phyloP scores from a whole-genome alignment of 2,329 filamentous ascomycete species.

The Chaetomium globosum region DNA sequence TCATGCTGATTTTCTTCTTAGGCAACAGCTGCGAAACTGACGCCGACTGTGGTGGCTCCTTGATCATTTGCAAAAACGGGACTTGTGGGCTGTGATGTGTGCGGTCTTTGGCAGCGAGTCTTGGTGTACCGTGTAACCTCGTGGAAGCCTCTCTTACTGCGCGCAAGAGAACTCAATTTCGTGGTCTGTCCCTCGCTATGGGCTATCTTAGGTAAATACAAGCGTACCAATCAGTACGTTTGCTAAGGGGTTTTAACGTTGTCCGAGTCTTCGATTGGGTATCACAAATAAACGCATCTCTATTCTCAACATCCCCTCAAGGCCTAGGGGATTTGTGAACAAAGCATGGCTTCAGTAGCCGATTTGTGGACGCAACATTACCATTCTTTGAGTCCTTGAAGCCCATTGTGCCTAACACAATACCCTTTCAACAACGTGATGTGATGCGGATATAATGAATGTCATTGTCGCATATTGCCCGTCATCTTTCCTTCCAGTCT shows the following conservation, averaged over 20 bases:
- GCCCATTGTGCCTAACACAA: neutral
- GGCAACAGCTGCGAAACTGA: slow-evolving; percentile 24
- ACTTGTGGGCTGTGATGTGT: slow-evolving; percentile 23
- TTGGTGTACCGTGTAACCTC: neutral
- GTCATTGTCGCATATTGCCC: neutral
- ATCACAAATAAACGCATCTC: neutral
- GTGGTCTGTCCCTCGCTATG: too few species aligned
- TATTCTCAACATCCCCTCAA: neutral
- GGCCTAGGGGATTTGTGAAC: too few species aligned
- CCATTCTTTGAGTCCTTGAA: too few species aligned
- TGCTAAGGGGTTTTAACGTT: neutral
- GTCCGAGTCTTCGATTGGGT: neutral
- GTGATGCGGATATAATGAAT: neutral
- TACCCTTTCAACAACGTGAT: neutral
- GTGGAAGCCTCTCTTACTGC: neutral
- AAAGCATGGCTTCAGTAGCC: too few species aligned
- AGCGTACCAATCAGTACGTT: neutral
- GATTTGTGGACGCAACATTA: too few species aligned
- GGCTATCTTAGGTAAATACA: neutral
- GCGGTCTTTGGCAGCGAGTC: neutral
- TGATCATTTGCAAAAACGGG: slow-evolving; percentile 30
- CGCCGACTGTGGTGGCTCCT: slow-evolving; percentile 26
- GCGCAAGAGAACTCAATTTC: neutral
- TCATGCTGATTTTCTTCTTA: slow-evolving; percentile 2
- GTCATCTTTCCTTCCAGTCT: neutral